Conservation (phyloP, 2,329 filamentous ascomycete genomes). For the Hypomyces perniciosus region DNA sequence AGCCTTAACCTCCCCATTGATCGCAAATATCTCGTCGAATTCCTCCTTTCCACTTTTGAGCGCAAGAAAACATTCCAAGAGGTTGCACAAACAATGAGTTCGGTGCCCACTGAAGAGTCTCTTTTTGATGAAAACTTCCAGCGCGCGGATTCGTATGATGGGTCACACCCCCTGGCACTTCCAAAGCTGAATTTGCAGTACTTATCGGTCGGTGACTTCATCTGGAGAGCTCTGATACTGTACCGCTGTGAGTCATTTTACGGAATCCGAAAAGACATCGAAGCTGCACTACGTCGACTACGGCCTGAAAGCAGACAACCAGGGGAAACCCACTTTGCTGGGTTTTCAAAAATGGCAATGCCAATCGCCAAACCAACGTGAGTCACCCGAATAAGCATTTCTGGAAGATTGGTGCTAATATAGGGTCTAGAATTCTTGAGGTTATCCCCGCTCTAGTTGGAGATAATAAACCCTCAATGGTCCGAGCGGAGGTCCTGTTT, state of each 20-base stretch:
- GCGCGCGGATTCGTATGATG: constrained; percentile 81
- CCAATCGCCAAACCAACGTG: constrained; percentile 72
- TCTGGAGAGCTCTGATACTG: constrained; percentile 90
- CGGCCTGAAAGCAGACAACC: constrained; percentile 60
- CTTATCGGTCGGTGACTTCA: constrained; percentile 86
- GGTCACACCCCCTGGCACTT: constrained; percentile 77
- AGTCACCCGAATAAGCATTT: too few species aligned
- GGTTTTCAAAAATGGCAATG: constrained; percentile 87
- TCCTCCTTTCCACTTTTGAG: constrained; percentile 70
- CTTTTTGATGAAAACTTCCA: constrained; percentile 76
- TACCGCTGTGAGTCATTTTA: constrained; percentile 92
- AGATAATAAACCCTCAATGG: constrained; percentile 72
- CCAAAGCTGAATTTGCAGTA: constrained; percentile 96
- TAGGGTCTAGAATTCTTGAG: constrained; percentile 57
- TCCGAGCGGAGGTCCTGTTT: constrained; percentile 78
- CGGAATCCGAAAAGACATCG: constrained; percentile 85
- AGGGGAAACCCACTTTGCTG: constrained; percentile 68
- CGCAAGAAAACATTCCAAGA: constrained; percentile 79
- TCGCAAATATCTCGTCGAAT: constrained; percentile 62
- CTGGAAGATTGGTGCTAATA: too few species aligned
- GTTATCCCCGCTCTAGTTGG: constrained; percentile 79
- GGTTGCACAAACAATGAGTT: constrained; percentile 58
- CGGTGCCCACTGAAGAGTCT: constrained; percentile 76
- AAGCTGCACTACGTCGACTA: constrained; percentile 72
- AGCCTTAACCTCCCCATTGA: constrained; percentile 58